phyloP scores from a whole-genome alignment of 2,329 filamentous ascomycete genomes.

The Tolypocladium capitatum region DNA sequence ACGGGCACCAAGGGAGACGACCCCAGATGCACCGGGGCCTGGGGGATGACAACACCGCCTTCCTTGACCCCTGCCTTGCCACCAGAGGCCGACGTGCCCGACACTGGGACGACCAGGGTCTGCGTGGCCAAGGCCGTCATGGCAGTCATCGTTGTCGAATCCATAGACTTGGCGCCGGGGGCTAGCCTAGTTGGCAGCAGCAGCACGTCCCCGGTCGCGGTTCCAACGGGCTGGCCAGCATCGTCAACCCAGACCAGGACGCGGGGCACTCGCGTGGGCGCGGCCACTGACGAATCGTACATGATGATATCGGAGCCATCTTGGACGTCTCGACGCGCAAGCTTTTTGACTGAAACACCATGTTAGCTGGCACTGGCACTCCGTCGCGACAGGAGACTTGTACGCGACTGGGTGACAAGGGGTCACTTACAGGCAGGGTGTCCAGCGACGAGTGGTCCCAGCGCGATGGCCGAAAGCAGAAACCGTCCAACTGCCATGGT shows the following conservation, averaged over 20 bases:
- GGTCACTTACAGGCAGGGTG: slow-evolving; percentile 11
- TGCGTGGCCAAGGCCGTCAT: slow-evolving; percentile 2
- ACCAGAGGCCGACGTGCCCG: not conserved
- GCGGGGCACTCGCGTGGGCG: slow-evolving; percentile 28
- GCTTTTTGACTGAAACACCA: not conserved
- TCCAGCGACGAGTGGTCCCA: slow-evolving; percentile 9
- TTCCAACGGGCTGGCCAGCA: slow-evolving; percentile 36
- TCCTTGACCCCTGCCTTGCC: not conserved
- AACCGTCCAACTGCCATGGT: slow-evolving; percentile 10
- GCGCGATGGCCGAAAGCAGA: slow-evolving; percentile 12
- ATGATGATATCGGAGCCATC: slow-evolving; percentile 15
- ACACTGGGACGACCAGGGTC: not conserved
- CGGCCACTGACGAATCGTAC: slow-evolving; percentile 22
- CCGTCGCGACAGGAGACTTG: not conserved
- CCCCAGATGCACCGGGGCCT: too few species aligned
- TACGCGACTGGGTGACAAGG: not conserved
- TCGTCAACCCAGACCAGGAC: slow-evolving; percentile 49
- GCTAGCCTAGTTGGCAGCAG: slow-evolving; percentile 5
- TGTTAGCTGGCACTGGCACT: not conserved
- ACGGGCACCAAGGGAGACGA: not conserved
- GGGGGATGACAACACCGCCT: not conserved
- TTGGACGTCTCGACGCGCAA: not conserved
- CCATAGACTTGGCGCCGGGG: not conserved
- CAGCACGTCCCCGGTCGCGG: slow-evolving; percentile 23
- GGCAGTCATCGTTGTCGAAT: not conserved